Base-by-base conservation (phyloP, 1,284 basidiomycete species). In the Ustilago trichophora region DNA sequence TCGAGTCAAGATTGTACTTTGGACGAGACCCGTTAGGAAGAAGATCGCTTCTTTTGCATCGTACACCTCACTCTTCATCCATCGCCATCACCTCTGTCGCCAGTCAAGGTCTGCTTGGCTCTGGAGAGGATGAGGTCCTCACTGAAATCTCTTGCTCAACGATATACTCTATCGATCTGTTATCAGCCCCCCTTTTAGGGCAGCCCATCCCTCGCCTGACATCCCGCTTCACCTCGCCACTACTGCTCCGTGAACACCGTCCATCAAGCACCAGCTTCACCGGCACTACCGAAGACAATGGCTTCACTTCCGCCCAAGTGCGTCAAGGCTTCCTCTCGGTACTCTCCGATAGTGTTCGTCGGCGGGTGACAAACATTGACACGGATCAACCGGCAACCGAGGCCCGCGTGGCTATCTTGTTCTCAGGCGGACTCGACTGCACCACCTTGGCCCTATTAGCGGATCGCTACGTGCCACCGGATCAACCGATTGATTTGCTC, bases 351-450 rank as follows among this genome's bases (percentile, higher is more conserved):
- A 82, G 83, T 34, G 83, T 86, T 0, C 70, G 75, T 8, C 62
- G 74, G 11, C 77, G 85, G 19, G 83, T 85, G 2, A 77, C 82
- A 9, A 83, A 84, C 51, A 84, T 86, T 22, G 33, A 48, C 45
- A 62, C 63, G 21, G 27, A 41, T 5, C 58, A 68, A 18, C 36
- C 53, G 7, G 27, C 26, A 2, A 24, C 38, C n/a, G 33, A 65
- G 24, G 53, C 73, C 0, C 86, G 88, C 52, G 85, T 96, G 0
- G 93, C 91, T 3, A 85, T 98, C 7, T 85, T 99, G 5, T 99
- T 98, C 82, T 97, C 93, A 18, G 95, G 95, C 21, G 95, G 95
- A 0, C 91, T 99, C 27, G 95, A 99, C 78, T 98, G 90, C 15
- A 90, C 93, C 0, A 85, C 92, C 21, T 76, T 98, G 2, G 89